Evolutionary conservation across 2,329 filamentous ascomycete genomes (phyloP).

Genomic region (Pestalotiopsis sp.): DNA sequence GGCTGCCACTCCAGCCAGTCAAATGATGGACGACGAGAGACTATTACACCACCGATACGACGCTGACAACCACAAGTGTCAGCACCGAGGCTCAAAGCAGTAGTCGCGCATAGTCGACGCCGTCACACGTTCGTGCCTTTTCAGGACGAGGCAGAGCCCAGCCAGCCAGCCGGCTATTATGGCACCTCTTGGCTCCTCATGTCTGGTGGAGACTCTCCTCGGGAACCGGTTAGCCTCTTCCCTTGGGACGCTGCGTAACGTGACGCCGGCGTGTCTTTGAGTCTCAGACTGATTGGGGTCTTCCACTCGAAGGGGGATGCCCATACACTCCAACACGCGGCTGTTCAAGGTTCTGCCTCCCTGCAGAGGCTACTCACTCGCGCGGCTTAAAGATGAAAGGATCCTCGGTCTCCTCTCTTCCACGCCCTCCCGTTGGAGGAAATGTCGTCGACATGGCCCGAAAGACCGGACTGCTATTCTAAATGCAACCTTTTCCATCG

Average conservation of each 20-base stretch:
- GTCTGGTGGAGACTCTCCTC: not conserved
- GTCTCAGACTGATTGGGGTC: constrained; percentile 3
- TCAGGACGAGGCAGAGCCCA: not conserved
- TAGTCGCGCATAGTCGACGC: not conserved
- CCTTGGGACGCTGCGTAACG: not conserved
- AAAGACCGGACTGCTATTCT: not conserved
- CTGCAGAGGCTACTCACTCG: not conserved
- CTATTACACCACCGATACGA: not conserved
- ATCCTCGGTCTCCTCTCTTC: constrained; percentile 2
- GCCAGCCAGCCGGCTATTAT: not conserved
- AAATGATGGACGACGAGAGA: not conserved
- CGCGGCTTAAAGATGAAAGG: constrained; percentile 1
- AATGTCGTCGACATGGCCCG: not conserved
- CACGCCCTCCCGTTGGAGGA: constrained; percentile 8
- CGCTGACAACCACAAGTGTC: not conserved
- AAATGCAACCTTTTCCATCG: not conserved
- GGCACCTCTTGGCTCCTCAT: not conserved
- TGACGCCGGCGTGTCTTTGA: not conserved
- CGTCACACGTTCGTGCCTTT: not conserved
- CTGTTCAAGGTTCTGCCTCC: not conserved
- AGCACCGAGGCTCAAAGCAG: not conserved
- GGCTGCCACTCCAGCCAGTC: not conserved
- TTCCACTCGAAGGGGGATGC: not conserved
- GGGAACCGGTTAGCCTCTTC: not conserved
- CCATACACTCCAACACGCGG: not conserved